Evolutionary conservation across 148 eudicot species (phyloP).

Genomic region (Heliamphora exappendiculata): DNA sequence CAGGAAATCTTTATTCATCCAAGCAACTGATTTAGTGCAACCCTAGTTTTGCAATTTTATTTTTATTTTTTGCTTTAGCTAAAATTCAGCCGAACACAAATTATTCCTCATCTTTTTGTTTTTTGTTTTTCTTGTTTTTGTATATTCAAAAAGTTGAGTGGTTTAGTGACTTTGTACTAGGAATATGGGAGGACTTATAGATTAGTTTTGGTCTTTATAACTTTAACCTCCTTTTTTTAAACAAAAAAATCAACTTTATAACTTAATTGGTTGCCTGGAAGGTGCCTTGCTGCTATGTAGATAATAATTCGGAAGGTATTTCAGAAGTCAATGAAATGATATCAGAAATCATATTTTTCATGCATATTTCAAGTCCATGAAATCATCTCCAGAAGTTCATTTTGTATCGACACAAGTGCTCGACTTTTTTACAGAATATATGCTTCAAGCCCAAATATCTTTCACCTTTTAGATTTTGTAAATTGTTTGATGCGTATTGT

Average conservation of each 20-base stretch:
- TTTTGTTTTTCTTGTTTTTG: neutral
- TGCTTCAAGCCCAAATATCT: neutral
- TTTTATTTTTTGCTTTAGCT: neutral
- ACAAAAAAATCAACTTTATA: too few species aligned
- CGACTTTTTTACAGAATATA: neutral
- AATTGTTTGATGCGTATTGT: neutral
- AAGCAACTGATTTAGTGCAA: too few species aligned
- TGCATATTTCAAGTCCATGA: neutral
- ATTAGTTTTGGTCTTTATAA: too few species aligned
- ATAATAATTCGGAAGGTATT: too few species aligned
- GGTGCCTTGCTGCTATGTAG: neutral
- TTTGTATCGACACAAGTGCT: neutral
- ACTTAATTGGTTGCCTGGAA: too few species aligned
- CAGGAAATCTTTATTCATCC: neutral
- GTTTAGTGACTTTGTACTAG: neutral
- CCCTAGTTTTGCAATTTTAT: too few species aligned
- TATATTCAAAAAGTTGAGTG: neutral
- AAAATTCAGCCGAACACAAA: too few species aligned
- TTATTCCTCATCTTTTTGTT: neutral
- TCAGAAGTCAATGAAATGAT: neutral
- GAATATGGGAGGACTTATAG: neutral
- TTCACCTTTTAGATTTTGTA: neutral
- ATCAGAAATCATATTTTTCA: neutral
- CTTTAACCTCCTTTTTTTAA: too few species aligned
- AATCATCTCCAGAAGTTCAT: neutral